Base-by-base conservation (phyloP, 257 asterid genomes). In the Prunella vulgaris region DNA sequence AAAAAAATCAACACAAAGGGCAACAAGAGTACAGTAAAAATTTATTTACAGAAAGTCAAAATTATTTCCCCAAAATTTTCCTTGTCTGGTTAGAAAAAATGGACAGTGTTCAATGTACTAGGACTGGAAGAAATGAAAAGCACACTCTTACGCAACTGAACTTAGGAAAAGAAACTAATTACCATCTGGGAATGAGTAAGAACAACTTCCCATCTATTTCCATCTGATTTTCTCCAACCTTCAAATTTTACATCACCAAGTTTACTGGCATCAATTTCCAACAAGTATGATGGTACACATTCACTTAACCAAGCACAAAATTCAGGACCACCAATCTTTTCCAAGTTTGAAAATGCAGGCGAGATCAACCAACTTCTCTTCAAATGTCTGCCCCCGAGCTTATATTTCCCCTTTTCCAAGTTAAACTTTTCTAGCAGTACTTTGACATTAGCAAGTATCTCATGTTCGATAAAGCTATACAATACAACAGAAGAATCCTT, bases 101-200 rank as follows among this genome's bases (percentile, higher is more conserved):
- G n/a, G n/a, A n/a, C n/a, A n/a, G n/a, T n/a, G n/a, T n/a, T n/a
- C n/a, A n/a, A n/a, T n/a, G n/a, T n/a, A n/a, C n/a, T n/a, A n/a
- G n/a, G n/a, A n/a, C n/a, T n/a, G n/a, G n/a, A n/a, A n/a, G n/a
- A n/a, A n/a, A n/a, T n/a, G n/a, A n/a, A n/a, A n/a, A n/a, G n/a
- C 35, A 42, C 3, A 25, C 46, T 68, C 44, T 15, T 32, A 72
- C 46, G 64, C 53, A 60, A 75, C 65, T n/a, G 24, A 53, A 64
- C 25, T 27, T 9, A 15, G 40, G 51, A 35, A 53, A 73, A 69
- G 69, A 49, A 62, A 58, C 40, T 25, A 63, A 56, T 76, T 86
- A 93, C 98, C 97, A 88, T 81, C 73, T 93, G 98, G 64, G 95
- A 87, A 79, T 90, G 97, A 51, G 96, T 88, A 66, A 93, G 82